A percentile compares a stretch with the other conserved stretches of the same genome.
Evolutionary conservation across 116 monocot genomes (phyloP).

Genomic region (Trichopus zeylanicus): DNA sequence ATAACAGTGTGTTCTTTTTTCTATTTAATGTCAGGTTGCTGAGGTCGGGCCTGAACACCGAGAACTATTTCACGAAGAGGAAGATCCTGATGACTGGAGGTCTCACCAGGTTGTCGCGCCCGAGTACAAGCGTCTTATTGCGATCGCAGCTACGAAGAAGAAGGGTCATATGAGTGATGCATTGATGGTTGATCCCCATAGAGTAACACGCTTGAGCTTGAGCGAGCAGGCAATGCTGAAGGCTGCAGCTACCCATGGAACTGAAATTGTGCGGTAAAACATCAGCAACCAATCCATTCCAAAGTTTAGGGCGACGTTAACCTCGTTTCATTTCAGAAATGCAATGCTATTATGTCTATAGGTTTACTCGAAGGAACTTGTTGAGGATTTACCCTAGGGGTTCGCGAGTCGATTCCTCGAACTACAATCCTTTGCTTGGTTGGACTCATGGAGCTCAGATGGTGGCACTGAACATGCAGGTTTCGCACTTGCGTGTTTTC

Average conservation of each 20-base stretch:
- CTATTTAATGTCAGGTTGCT: constrained; percentile 2
- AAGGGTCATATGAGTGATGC: constrained; percentile 14
- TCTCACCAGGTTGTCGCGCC: constrained; percentile 6
- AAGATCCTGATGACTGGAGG: constrained; percentile 7
- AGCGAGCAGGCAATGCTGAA: constrained; percentile 38
- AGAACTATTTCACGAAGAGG: constrained; percentile 25
- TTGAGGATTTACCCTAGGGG: constrained; percentile 32
- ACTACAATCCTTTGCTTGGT: constrained; percentile 35
- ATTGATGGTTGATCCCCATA: constrained; percentile 31
- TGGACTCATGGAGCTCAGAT: constrained; percentile 32
- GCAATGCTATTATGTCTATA: neutral
- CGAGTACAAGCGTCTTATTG: constrained; percentile 47
- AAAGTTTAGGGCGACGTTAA: neutral
- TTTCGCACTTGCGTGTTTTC: no score
- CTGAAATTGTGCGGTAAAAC: constrained; percentile 38
- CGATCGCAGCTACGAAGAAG: constrained; percentile 33
- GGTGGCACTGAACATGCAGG: constrained; percentile 24
- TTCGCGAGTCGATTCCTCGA: constrained; percentile 26
- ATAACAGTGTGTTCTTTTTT: no score
- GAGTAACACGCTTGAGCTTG: constrained; percentile 41
- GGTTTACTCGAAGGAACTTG: constrained; percentile 10
- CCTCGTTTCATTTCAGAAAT: no score
- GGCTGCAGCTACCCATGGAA: constrained; percentile 24
- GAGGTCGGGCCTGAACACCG: constrained; percentile 14
- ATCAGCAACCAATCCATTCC: no score